These are phyloP conservation scores for Psilocybe tampanensis DNA, from an alignment of 768 basidiomycete species.

Conservation along the genomic window DNA sequence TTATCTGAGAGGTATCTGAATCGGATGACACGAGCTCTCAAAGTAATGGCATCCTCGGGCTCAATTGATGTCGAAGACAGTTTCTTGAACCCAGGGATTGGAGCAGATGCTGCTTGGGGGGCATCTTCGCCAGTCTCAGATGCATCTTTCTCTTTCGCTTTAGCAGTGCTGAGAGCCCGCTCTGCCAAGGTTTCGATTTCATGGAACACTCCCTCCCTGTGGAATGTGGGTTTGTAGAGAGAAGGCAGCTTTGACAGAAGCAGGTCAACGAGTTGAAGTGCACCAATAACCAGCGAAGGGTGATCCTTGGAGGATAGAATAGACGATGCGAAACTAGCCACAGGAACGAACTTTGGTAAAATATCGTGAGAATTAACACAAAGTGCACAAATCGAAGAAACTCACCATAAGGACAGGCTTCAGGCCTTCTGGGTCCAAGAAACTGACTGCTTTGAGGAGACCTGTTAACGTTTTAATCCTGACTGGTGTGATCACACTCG, in stretches of 20 bases:
- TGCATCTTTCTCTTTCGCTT: conserved; percentile 54
- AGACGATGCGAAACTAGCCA: conserved; percentile 93
- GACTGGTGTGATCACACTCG: conserved; percentile 87
- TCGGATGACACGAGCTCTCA: conserved; percentile 88
- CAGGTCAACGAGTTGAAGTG: conserved; percentile 91
- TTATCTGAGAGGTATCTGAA: conserved; percentile 74
- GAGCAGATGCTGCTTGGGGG: conserved; percentile 37
- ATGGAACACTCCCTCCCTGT: conserved; percentile 94
- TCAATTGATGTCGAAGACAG: conserved; percentile 70
- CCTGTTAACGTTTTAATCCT: conserved; percentile 89
- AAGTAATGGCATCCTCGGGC: conserved; percentile 88
- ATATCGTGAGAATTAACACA: conserved; percentile 10
- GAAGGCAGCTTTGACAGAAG: conserved; percentile 82
- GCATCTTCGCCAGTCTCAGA: conserved; percentile 38
- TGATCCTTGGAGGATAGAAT: conserved; percentile 94
- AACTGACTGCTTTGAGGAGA: conserved; percentile 89
- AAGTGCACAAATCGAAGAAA: conserved; percentile 11
- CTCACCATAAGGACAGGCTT: conserved; percentile 77
- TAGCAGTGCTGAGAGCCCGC: conserved; percentile 55
- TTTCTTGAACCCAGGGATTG: conserved; percentile 70
- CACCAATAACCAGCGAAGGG: conserved; percentile 81
- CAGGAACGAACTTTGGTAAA: conserved; percentile 77
- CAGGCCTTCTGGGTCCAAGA: conserved; percentile 77
- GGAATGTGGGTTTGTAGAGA: conserved; percentile 87
- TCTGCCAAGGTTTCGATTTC: conserved; percentile 83